Base-by-base conservation (phyloP, 2,329 filamentous ascomycete species). In the Xylariaceae sp. region DNA sequence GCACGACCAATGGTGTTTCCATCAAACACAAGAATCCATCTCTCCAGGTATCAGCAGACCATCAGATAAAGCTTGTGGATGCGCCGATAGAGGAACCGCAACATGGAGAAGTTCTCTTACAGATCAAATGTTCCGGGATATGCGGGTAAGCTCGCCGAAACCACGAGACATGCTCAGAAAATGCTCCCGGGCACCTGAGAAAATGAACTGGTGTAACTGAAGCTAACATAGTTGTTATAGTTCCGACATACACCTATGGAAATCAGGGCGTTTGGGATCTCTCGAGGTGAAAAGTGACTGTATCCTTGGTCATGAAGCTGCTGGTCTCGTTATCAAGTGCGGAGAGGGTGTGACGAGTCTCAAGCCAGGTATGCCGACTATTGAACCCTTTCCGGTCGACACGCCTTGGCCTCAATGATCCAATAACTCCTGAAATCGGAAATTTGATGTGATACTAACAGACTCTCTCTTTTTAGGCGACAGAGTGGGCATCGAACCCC, bases 201-300 rank as follows among this genome's bases (percentile, higher is more conserved):
- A 5, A 6, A 19, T 5, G n/a, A 18, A 22, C 29, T 32, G 2
- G 10, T 30, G 29, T n/a, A 18, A 44, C 39, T 13, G 26, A 4
- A 53, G 32, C 47, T 53, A 6, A 61, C 53, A 21, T 29, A 7
- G 49, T n/a, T 32, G 80, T 4, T 15, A 13, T 32, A 82, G 79
- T 39, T 86, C 83, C 0, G 84, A 87, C 61, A 78, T 87, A 58
- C 84, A 88, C 65, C 84, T 86, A 61, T 87, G 84, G 84, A 83
- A 83, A 61, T 72, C 75, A 0, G 85, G 85, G 21, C 71, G 77
- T 12, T 87, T 88, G 62, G 85, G 85, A 2, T 75, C 77, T 1
- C 73, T 87, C 1, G 75, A 81, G 1, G 78, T 88, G 12, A 76
- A 83, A 54, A 79, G 79, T 18, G 81, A 86, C 59, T 84, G 81